Conservation (phyloP, 1,284 basidiomycete species). For the Cystobasidium slooffiae region DNA sequence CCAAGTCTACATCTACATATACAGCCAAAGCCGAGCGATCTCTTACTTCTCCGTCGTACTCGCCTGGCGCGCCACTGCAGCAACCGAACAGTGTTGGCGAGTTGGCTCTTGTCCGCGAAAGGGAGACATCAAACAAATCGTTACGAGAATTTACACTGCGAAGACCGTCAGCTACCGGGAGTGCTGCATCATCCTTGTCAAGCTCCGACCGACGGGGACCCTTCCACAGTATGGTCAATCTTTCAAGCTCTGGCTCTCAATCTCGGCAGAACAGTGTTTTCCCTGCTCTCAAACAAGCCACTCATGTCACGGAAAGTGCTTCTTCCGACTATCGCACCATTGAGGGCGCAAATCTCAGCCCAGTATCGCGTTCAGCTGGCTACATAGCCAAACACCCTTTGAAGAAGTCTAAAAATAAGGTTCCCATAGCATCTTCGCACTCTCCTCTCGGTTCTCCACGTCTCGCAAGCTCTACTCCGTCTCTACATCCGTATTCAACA, state of each 20-base stretch:
- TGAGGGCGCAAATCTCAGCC: background rate
- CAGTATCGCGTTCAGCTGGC: background rate
- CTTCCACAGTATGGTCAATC: slow-evolving; percentile 9
- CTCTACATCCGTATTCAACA: slow-evolving; percentile 11
- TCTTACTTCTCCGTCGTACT: background rate
- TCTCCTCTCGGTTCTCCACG: background rate
- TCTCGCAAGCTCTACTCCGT: slow-evolving; percentile 14
- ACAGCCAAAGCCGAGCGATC: background rate
- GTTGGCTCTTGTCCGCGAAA: background rate
- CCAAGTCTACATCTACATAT: no score
- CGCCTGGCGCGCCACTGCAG: background rate
- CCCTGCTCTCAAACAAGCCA: background rate
- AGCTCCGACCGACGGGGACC: background rate
- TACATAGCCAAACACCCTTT: background rate
- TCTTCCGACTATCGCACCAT: no score
- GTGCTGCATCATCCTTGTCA: background rate
- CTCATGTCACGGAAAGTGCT: no score
- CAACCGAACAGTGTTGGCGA: no score
- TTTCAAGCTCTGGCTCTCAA: background rate
- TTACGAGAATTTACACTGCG: no score
- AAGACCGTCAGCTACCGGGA: no score
- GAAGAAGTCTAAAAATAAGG: no score
- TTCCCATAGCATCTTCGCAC: background rate
- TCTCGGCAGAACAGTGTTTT: no score
- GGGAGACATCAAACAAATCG: background rate